phyloP scores from a whole-genome alignment of 192 early-diverging fungal genomes.

The Coemansia sp. region DNA sequence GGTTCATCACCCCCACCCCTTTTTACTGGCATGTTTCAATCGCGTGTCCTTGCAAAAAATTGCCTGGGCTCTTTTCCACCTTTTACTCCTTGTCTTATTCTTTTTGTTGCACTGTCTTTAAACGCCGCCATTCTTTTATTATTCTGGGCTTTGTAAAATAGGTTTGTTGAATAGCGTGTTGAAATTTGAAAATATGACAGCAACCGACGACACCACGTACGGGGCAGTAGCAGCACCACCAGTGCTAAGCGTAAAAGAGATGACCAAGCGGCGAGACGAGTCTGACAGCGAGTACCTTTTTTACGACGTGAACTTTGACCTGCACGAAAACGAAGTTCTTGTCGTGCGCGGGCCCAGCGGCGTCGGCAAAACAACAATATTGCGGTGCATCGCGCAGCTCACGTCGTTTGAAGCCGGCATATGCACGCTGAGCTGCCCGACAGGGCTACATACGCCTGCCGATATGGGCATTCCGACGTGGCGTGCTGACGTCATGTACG shows the following conservation, averaged over 20 bases:
- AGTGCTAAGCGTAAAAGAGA: conserved; percentile 32
- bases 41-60: not conserved
- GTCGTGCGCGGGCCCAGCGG: conserved; percentile 71
- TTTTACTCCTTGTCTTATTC: not conserved
- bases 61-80: not conserved
- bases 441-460: conserved; percentile 36
- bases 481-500: conserved; percentile 80
- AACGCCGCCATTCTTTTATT: not conserved
- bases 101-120: not conserved
- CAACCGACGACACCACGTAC: conserved; percentile 13
- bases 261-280: conserved; percentile 44
- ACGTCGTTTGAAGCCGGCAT: conserved; percentile 63
- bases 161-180: not conserved
- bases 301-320: conserved; percentile 57
- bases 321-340: conserved; percentile 59
- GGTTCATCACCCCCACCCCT: not conserved
- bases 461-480: conserved; percentile 68
- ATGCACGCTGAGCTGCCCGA: conserved; percentile 48
- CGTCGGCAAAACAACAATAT: conserved; percentile 79
- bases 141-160: not conserved
- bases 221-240: conserved; percentile 13
- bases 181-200: not conserved
- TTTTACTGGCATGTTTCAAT: not conserved
- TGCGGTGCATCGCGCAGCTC: conserved; percentile 79
- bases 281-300: conserved; percentile 37